A percentile compares a stretch with the other conserved stretches of the same genome.
phyloP scores from a whole-genome alignment of 1,284 basidiomycete species.

The Stygiomarasmius scandens region DNA sequence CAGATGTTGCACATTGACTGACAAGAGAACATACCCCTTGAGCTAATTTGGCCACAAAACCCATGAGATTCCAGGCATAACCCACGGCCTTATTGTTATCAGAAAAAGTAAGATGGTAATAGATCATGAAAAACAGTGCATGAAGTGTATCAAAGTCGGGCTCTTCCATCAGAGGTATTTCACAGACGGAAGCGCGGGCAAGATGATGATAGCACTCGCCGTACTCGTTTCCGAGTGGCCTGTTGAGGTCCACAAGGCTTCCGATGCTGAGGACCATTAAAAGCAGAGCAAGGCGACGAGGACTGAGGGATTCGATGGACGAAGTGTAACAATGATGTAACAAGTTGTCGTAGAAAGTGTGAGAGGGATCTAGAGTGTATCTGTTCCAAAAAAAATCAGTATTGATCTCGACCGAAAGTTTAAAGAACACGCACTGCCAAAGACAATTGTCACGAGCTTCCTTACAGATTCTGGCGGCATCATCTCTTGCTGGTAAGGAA shows the following conservation, averaged over 20 bases:
- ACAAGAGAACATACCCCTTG: conserved; percentile 49
- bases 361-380: conserved; percentile 67
- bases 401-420: conserved; percentile 5
- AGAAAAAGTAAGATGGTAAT: conserved; percentile 70
- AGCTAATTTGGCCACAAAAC: conserved; percentile 60
- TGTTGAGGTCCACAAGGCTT: conserved; percentile 61
- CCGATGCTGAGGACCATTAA: conserved; percentile 73
- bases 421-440: conserved; percentile 60
- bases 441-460: conserved; percentile 64
- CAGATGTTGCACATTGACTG: background rate
- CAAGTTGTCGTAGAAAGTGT: conserved; percentile 66
- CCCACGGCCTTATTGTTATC: conserved; percentile 67
- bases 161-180: conserved; percentile 70
- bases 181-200: conserved; percentile 67
- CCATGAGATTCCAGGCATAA: conserved; percentile 72
- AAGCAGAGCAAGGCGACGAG: conserved; percentile 62
- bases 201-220: conserved; percentile 71
- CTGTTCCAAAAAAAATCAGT: conserved; percentile 31
- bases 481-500: conserved; percentile 56
- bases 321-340: conserved; percentile 66
- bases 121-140: conserved; percentile 73
- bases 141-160: conserved; percentile 69
- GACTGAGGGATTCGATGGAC: conserved; percentile 55
- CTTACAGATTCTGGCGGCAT: conserved; percentile 59
- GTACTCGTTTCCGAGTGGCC: conserved; percentile 51